A percentile compares a stretch with the other conserved stretches of the same genome.
Conservation (phyloP, 257 asterid genomes). For the Ehretia macrophylla region DNA sequence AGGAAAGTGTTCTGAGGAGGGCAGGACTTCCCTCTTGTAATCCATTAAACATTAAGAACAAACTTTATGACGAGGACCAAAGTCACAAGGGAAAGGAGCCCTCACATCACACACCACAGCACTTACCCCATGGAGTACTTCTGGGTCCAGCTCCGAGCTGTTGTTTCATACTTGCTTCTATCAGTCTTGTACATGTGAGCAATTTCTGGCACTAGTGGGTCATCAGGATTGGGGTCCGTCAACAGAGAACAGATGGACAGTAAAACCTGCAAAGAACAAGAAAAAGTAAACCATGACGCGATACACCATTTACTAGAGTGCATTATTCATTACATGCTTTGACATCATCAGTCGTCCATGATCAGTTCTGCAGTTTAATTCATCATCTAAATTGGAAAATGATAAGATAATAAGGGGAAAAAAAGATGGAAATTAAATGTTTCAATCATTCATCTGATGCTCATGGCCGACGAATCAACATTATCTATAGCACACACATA, state of each 20-base stretch:
- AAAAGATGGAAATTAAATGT: too few relatives aligned
- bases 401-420: too few relatives aligned
- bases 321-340: background rate
- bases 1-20: conserved; percentile 5
- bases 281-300: background rate
- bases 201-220: conserved; percentile 39
- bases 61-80: conserved; percentile 6
- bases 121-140: conserved; percentile 37
- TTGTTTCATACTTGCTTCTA: conserved; percentile 32
- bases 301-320: background rate
- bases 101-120: background rate
- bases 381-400: too few relatives aligned
- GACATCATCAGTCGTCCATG: too few relatives aligned
- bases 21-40: conserved; percentile 10
- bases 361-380: too few relatives aligned
- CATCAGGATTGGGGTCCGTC: conserved; percentile 43
- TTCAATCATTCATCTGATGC: too few relatives aligned
- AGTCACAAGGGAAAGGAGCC: conserved; percentile 10
- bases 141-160: conserved; percentile 44
- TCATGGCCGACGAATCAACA: too few relatives aligned
- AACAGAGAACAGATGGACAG: conserved; percentile 35
- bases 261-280: conserved; percentile 24
- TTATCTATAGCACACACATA: too few relatives aligned
- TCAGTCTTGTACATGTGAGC: conserved; percentile 44
- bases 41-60: conserved; percentile 7